Evolutionary conservation across 2,329 filamentous ascomycete species (phyloP).

Genomic region (Colletotrichum sp.): DNA sequence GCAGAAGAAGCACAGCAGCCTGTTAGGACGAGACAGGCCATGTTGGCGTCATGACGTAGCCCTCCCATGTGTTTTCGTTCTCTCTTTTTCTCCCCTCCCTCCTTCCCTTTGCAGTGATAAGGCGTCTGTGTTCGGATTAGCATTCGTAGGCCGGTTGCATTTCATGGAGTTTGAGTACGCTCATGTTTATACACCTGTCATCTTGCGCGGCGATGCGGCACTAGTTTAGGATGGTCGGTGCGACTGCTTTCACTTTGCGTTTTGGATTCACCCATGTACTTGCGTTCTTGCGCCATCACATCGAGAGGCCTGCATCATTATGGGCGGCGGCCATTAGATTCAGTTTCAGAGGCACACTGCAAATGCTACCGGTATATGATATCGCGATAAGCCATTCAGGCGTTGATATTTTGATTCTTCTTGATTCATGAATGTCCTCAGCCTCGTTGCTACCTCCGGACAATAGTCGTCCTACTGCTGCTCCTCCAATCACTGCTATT

Average conservation of each 20-base stretch:
- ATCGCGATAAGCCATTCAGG: neutral
- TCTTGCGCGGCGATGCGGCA: neutral
- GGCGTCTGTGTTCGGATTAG: neutral
- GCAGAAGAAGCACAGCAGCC: conserved; percentile 11
- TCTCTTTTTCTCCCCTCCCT: neutral
- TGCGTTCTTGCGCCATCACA: neutral
- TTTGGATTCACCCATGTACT: neutral
- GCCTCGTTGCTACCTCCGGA: neutral
- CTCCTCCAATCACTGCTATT: neutral
- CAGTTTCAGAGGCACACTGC: neutral
- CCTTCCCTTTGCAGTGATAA: neutral
- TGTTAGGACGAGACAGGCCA: conserved; percentile 30
- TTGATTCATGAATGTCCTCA: neutral
- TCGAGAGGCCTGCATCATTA: neutral
- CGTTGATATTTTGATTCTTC: neutral
- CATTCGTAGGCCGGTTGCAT: neutral
- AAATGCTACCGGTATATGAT: neutral
- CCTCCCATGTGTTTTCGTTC: neutral
- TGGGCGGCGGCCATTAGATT: neutral
- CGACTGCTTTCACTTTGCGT: neutral
- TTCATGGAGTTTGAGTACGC: neutral
- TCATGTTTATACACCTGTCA: neutral
- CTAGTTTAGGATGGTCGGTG: neutral
- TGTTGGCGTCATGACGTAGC: conserved; percentile 39
- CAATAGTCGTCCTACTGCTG: neutral